Evolutionary conservation across 495 filamentous ascomycete genomes (phyloP).

Genomic region (Podospora bellae-mahoneyi): DNA sequence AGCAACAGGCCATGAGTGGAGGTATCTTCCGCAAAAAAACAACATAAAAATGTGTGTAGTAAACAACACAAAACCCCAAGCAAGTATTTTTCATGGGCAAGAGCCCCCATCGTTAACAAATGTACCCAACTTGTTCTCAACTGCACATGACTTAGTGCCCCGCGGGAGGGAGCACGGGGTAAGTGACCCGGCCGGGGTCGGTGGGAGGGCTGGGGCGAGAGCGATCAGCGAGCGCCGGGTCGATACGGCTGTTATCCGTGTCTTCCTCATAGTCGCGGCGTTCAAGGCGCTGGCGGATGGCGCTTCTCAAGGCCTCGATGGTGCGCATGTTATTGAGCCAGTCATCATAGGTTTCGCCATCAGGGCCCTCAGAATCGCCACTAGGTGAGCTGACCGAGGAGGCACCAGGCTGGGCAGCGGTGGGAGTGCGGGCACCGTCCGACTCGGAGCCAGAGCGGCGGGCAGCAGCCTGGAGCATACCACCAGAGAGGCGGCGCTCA

Average conservation of each 20-base stretch:
- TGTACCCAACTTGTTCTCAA: neutral
- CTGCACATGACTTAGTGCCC: neutral
- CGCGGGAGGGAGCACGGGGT: conserved; percentile 6
- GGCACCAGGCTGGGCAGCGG: conserved; percentile 37
- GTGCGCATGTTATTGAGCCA: conserved; percentile 84
- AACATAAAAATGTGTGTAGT: conserved; percentile 16
- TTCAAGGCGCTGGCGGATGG: conserved; percentile 63
- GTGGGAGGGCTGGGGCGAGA: neutral
- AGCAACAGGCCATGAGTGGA: neutral
- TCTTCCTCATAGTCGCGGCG: conserved; percentile 58
- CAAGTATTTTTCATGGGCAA: neutral
- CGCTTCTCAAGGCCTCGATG: conserved; percentile 69
- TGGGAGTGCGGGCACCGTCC: conserved; percentile 52
- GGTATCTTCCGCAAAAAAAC: neutral
- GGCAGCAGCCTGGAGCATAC: conserved; percentile 68
- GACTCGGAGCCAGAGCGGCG: conserved; percentile 47
- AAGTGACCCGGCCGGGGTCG: neutral
- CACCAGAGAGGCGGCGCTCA: conserved; percentile 78
- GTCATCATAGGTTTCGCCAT: conserved; percentile 56
- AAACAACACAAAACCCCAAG: neutral
- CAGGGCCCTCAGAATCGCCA: conserved; percentile 44
- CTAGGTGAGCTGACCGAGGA: conserved; percentile 44
- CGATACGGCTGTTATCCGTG: conserved; percentile 29
- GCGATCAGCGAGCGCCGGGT: conserved; percentile 25
- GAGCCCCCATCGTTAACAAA: neutral